Evolutionary conservation across 2,329 filamentous ascomycete genomes (phyloP), one percentile per base, ranked within the genome.

Genomic region (Epichloe scottii): DNA sequence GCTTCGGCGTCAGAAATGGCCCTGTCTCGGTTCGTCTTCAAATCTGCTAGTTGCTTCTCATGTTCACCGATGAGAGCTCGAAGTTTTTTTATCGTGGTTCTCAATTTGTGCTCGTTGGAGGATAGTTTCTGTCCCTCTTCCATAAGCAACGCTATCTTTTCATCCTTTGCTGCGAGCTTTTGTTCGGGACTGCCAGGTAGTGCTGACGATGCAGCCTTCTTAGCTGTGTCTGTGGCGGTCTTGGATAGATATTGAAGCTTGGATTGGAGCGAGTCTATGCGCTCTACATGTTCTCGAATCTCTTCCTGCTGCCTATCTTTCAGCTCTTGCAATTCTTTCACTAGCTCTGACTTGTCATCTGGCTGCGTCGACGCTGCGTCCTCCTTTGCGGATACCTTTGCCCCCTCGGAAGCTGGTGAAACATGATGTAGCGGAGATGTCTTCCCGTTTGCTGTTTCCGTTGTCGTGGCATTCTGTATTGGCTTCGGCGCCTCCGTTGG

Each of bases 61-160:
- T 80, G 76, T 46, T 85, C 79, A 11, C 76, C 70, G 14, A 86
- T 66, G 60, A 85, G 84, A 21, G 73, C 70, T 42, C 83, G 80
- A 53, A 97, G 69, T 61, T 88, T 90, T 66, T 93, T 95, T 60
- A 97, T 87, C 4, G 84, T 83, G 5, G 80, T 80, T 54, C 91
- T 76, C 56, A 94, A 84, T 61, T 89, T 89, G 66, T 96, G 79
- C 64, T 98, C 93, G 0, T 80, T 86, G 59, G 85, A 87, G 1
- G 89, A 90, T 8, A 97, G 75, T 57, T 85, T 89, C 59, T 93
- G 87, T 0, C 94, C 93, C 70, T 98, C 93, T 59, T 95, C 85
- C 75, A 98, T 86, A 12, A 98, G 72, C 45, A 90, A 71, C 3
- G 90, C 88, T 60, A 97, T 94, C 63, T 87, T 87, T 59, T 91